A percentile compares a stretch with the other conserved stretches of the same genome.
These are phyloP conservation scores for Trichaptum fuscoviolaceum DNA, from an alignment of 768 basidiomycete genomes.

Conservation along the genomic window DNA sequence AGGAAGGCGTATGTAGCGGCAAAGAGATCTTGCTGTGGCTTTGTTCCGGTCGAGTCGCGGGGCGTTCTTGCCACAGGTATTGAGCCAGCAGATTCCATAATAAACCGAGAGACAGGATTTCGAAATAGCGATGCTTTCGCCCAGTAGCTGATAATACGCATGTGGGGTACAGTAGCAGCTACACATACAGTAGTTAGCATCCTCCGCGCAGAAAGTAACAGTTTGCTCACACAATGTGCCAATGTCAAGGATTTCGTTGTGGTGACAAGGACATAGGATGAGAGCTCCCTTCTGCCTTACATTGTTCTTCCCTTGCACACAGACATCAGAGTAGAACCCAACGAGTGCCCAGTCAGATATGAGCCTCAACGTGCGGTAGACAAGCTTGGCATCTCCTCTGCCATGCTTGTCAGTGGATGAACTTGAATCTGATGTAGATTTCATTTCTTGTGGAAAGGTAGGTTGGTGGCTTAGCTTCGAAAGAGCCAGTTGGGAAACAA, in stretches of 20 bases:
- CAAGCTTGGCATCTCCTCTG: slow-evolving; percentile 30
- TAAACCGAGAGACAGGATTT: slow-evolving; percentile 43
- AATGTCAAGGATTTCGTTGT: slow-evolving; percentile 67
- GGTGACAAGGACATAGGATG: slow-evolving; percentile 56
- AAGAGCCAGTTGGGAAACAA: no score
- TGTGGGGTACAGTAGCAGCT: slow-evolving; percentile 56
- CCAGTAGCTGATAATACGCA: slow-evolving; percentile 57
- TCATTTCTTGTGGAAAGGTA: no score
- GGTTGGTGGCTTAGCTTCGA: no score
- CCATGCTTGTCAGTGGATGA: no score
- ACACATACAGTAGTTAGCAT: background rate
- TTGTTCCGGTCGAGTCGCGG: slow-evolving; percentile 34
- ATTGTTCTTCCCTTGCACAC: slow-evolving; percentile 52
- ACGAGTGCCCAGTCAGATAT: slow-evolving; percentile 56
- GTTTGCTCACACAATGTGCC: slow-evolving; percentile 36
- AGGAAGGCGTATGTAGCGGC: slow-evolving; percentile 50
- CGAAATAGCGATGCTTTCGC: slow-evolving; percentile 68
- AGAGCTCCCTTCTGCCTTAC: slow-evolving; percentile 52
- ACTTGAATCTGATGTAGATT: no score
- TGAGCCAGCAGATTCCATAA: slow-evolving; percentile 60
- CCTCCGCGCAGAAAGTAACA: background rate
- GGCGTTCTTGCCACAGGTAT: slow-evolving; percentile 68
- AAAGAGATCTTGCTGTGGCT: slow-evolving; percentile 44
- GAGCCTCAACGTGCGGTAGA: slow-evolving; percentile 54
- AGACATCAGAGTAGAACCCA: slow-evolving; percentile 58